Evolutionary conservation across 2,329 filamentous ascomycete genomes (phyloP).

Genomic region (Aspergillus clavatus): DNA sequence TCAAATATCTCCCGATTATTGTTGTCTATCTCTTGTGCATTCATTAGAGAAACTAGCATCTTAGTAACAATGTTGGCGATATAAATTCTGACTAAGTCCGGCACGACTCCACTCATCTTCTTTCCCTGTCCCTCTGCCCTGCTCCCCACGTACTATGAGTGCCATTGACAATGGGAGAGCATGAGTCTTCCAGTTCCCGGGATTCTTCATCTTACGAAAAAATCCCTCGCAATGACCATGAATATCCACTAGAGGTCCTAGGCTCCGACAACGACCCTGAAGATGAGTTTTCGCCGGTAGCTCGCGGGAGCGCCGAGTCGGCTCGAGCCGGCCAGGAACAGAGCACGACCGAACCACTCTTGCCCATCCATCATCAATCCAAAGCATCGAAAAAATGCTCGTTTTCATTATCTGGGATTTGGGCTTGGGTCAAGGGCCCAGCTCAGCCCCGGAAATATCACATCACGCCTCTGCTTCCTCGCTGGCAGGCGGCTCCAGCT

Average conservation of each 20-base stretch:
- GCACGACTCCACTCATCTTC: background rate
- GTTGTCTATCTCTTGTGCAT: too few species aligned
- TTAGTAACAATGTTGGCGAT: too few species aligned
- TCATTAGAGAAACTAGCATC: too few species aligned
- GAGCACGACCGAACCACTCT: conserved; percentile 17
- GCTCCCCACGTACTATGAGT: background rate
- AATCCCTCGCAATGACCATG: conserved; percentile 1
- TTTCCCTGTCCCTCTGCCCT: background rate
- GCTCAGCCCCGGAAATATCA: conserved; percentile 29
- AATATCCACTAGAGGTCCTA: conserved; percentile 5
- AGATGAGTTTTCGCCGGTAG: conserved; percentile 10
- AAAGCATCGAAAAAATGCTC: conserved; percentile 14
- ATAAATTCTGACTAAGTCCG: conserved; percentile 5
- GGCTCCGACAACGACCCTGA: conserved; percentile 2
- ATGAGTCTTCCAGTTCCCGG: background rate
- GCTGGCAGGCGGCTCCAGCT: conserved; percentile 31
- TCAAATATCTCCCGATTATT: too few species aligned
- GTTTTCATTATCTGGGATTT: conserved; percentile 21
- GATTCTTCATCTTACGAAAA: conserved; percentile 2
- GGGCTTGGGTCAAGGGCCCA: conserved; percentile 28
- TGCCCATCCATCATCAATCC: conserved; percentile 14
- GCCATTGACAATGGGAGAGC: background rate
- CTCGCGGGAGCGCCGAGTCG: conserved; percentile 18
- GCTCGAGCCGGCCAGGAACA: conserved; percentile 9
- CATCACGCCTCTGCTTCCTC: conserved; percentile 31